phyloP scores from a whole-genome alignment of 768 basidiomycete species.

The Inosperma sp. region DNA sequence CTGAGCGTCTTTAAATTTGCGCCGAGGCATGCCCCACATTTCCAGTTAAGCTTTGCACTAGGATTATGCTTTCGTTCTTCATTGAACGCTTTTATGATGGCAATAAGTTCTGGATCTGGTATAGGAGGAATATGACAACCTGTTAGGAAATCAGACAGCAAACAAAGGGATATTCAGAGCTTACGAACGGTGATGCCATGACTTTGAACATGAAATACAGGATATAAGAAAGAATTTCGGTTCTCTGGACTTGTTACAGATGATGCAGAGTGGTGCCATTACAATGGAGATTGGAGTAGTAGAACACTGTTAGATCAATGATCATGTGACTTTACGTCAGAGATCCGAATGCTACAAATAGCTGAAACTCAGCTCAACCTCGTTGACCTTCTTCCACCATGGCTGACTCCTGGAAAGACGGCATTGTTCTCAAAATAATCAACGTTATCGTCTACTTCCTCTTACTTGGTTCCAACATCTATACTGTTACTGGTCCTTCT shows the following conservation, averaged over 20 bases:
- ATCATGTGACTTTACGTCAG: background rate
- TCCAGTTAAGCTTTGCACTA: conserved; percentile 15
- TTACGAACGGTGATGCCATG: conserved; percentile 37
- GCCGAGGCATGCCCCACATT: conserved; percentile 14
- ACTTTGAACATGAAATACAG: conserved; percentile 26
- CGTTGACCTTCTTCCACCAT: conserved; percentile 29
- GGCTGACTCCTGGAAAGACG: conserved; percentile 71
- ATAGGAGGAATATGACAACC: conserved; percentile 37
- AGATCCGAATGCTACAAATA: conserved; percentile 9
- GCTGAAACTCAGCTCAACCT: background rate
- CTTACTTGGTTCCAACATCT: conserved; percentile 89
- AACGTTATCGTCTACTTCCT: conserved; percentile 82
- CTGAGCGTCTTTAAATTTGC: background rate
- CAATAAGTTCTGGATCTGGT: conserved; percentile 26
- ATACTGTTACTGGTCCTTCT: conserved; percentile 73
- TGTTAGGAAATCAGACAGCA: conserved; percentile 8
- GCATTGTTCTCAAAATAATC: conserved; percentile 75
- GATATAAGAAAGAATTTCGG: conserved; percentile 31
- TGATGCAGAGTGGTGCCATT: conserved; percentile 19
- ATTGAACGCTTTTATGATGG: conserved; percentile 9
- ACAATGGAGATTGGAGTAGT: background rate
- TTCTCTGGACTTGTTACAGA: conserved; percentile 22
- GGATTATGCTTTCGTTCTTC: conserved; percentile 2
- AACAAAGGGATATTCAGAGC: background rate
- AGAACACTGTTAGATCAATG: background rate